phyloP scores from a whole-genome alignment of 805 yeast genomes.

The Lipomyces orientalis region DNA sequence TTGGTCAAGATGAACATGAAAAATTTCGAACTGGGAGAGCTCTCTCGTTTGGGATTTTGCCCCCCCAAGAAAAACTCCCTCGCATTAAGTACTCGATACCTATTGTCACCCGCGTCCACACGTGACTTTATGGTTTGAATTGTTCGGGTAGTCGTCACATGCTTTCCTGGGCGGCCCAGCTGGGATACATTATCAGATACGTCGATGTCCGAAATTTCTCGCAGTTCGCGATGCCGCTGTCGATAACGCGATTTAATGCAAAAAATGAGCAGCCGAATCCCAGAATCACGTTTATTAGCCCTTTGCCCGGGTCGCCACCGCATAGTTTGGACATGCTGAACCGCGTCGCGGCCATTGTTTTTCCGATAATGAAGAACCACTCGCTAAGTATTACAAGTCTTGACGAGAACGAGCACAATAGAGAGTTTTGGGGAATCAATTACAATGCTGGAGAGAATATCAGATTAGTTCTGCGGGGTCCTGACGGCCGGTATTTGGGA shows the following conservation, averaged over 20 bases:
- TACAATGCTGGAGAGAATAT: slow-evolving; percentile 38
- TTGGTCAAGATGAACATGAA: background rate
- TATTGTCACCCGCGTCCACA: background rate
- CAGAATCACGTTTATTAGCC: slow-evolving; percentile 34
- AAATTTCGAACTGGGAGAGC: background rate
- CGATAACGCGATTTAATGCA: slow-evolving; percentile 30
- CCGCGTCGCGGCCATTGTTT: slow-evolving; percentile 38
- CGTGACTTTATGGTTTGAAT: background rate
- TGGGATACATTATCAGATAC: background rate
- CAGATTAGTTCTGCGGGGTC: slow-evolving; percentile 34
- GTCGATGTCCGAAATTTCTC: background rate
- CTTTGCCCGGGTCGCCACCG: slow-evolving; percentile 33
- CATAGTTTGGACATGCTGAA: slow-evolving; percentile 30
- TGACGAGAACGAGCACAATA: slow-evolving; percentile 33
- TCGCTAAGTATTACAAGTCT: slow-evolving; percentile 33
- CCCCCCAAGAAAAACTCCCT: too few relatives aligned
- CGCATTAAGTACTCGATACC: background rate
- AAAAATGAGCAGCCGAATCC: slow-evolving; percentile 32
- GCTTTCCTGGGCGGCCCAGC: background rate
- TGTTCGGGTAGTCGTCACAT: too few relatives aligned
- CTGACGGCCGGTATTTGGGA: slow-evolving; percentile 27
- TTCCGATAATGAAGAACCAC: slow-evolving; percentile 36
- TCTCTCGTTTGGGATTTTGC: background rate
- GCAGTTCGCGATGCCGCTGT: slow-evolving; percentile 23
- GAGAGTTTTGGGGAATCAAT: slow-evolving; percentile 38